These are phyloP conservation scores for Paraconiothyrium sp. DNA, from an alignment of 2,329 filamentous ascomycete genomes.

Conservation along the genomic window DNA sequence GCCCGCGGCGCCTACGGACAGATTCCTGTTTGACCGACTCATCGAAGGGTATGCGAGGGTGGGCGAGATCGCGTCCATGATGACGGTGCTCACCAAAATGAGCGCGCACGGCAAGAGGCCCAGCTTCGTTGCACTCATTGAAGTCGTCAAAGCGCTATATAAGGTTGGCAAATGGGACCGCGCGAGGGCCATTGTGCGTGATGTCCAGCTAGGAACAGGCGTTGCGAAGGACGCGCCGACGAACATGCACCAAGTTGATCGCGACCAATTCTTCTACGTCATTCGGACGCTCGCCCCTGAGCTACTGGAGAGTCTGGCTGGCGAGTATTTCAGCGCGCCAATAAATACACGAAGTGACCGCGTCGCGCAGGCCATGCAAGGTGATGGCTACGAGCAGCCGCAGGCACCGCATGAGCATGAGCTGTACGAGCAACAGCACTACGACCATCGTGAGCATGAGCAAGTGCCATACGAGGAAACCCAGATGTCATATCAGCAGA, in stretches of 20 bases:
- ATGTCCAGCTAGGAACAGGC: slow-evolving; percentile 47
- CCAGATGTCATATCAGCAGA: neutral
- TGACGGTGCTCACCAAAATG: slow-evolving; percentile 54
- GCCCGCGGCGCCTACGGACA: slow-evolving; percentile 55
- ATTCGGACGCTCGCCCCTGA: slow-evolving; percentile 24
- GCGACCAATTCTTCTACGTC: slow-evolving; percentile 29
- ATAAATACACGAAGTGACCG: neutral
- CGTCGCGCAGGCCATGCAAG: neutral
- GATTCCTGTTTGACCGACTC: slow-evolving; percentile 74
- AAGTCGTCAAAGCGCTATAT: slow-evolving; percentile 51
- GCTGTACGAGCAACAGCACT: neutral
- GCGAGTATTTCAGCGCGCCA: slow-evolving; percentile 10
- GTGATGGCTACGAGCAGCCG: neutral
- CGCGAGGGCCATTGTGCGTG: slow-evolving; percentile 47
- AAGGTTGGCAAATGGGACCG: slow-evolving; percentile 47
- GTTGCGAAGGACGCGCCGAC: slow-evolving; percentile 35
- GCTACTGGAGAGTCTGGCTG: slow-evolving; percentile 12
- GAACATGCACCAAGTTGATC: slow-evolving; percentile 20
- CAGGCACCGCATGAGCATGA: neutral
- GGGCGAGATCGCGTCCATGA: slow-evolving; percentile 60
- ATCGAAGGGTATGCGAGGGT: slow-evolving; percentile 71
- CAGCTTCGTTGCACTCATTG: slow-evolving; percentile 53
- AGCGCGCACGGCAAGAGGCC: slow-evolving; percentile 52
- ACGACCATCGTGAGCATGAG: neutral
- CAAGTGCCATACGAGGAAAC: neutral